Evolutionary conservation across 2,329 filamentous ascomycete species (phyloP), one percentile per base, ranked within the genome.

Genomic region (Chaetomium olivaceum): DNA sequence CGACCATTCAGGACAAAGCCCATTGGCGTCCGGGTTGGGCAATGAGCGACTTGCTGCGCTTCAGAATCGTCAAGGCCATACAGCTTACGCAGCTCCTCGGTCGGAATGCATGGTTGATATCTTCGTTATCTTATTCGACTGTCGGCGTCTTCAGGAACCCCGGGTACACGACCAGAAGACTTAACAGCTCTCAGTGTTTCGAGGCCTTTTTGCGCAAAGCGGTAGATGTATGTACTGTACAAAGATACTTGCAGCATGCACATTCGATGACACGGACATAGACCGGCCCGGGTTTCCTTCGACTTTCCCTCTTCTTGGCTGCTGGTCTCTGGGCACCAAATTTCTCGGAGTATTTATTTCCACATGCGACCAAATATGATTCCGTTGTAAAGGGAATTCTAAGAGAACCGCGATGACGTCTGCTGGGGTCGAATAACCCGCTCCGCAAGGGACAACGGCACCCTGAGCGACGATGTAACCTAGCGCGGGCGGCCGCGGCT

Each of bases 401-500:
- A 0, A 1, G 16, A 4, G 33, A 36, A 43, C 39, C 29, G 19
- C 12, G 19, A 56, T 56, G 52, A 56, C 52, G 52, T 56, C 29
- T 54, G 51, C 52, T 19, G n/a, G 1, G 21, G 25, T 11, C 51
- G 4, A 12, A 27, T 19, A 54, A 6, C 4, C 12, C 6, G 29
- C 3, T 27, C 23, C 23, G 23, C 23, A 52, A 8, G 25, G 39
- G 39, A 43, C 14, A 29, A 16, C 19, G 6, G 39, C 33, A 6
- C 14, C 12, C 23, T 21, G 7, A n/a, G 58, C n/a, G 48, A 31
- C 55, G 48, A 62, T 54, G 61, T 48, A 57, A 61, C 52, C 23
- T 46, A 29, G 58, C 23, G 31, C 29, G 29, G 50, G 3, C 36
- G 29, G 29, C 29, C 43, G 52, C 64, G 60, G 63, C 58, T 66